Evolutionary conservation across 2,329 filamentous ascomycete species (phyloP), one percentile per base, ranked within the genome.

Genomic region (Aureobasidium subglaciale): DNA sequence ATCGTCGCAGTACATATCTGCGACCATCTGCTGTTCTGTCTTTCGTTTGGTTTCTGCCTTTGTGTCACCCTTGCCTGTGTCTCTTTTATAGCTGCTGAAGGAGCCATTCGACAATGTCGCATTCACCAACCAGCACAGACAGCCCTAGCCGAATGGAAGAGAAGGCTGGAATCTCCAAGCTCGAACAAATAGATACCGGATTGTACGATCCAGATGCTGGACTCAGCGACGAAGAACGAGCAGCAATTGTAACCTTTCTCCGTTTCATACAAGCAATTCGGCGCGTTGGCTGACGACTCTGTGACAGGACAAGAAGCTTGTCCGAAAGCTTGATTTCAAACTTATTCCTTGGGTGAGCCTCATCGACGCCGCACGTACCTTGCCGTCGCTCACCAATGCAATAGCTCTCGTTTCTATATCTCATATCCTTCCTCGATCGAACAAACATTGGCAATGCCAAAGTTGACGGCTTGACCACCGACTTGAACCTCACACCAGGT

Each of bases 361-460:
- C 16, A 15, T 20, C 15, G 16, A n/a, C n/a, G 20, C 15, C 27
- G 32, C 5, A 18, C 18, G 16, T 37, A 20, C 22, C 30, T 24
- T 10, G 24, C 25, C 7, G n/a, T 32, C 5, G 40, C 32, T 30
- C 25, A 57, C 41, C 7, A 2, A 4, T 9, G 10, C 16, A n/a
- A 30, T 50, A 76, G 78, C 79, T 89, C 11, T 85, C 82, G 57
- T 74, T 89, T 45, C 76, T 90, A 30, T 90, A 90, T 63, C 76
- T 91, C 1, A 77, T 89, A 52, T 86, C 84, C 58, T 90, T 90
- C 67, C 77, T 90, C 22, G 72, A 75, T 56, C 64, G 85, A 13
- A 90, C 88, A 24, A 92, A 93, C 63, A 88, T 91, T 58, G 88
- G 88, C 41, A 93, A 78, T 71, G 89, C 81, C 2, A 81, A 80